Conservation (phyloP, 768 basidiomycete species). For the Trametopsis cervina region DNA sequence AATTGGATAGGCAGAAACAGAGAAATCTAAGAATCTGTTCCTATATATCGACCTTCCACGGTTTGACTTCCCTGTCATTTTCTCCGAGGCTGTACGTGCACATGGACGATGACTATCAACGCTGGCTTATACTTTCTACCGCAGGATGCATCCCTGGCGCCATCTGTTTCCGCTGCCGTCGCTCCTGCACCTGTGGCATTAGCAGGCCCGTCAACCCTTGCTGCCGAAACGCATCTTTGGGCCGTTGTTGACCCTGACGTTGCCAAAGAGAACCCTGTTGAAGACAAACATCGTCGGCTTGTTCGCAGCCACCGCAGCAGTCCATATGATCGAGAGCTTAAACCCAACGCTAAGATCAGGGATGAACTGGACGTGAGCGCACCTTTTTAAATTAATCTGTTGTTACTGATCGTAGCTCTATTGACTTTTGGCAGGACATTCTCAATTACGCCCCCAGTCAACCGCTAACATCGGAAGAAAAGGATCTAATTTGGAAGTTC, state of each 20-base stretch:
- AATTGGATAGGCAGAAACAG: conserved; percentile 68
- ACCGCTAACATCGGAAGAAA: conserved; percentile 82
- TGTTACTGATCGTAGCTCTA: too few species aligned
- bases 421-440: conserved; percentile 58
- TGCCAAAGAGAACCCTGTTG: conserved; percentile 89
- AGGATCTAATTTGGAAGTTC: conserved; percentile 97
- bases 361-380: conserved; percentile 81
- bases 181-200: conserved; percentile 36
- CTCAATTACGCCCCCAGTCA: conserved; percentile 89
- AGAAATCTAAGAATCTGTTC: conserved; percentile 90
- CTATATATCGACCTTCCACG: conserved; percentile 93
- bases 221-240: conserved; percentile 74
- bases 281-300: conserved; percentile 91
- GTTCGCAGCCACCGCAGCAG: conserved; percentile 94
- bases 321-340: conserved; percentile 90
- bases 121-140: neutral
- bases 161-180: conserved; percentile 36
- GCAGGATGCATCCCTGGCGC: conserved; percentile 34
- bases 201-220: conserved; percentile 35
- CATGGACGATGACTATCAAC: neutral
- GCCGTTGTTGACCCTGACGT: conserved; percentile 87
- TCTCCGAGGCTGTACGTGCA: conserved; percentile 72
- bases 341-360: conserved; percentile 92
- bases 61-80: conserved; percentile 97
- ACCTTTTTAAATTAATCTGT: neutral